phyloP scores from a whole-genome alignment of 2,329 filamentous ascomycete species.

The Colletotrichum sp. region DNA sequence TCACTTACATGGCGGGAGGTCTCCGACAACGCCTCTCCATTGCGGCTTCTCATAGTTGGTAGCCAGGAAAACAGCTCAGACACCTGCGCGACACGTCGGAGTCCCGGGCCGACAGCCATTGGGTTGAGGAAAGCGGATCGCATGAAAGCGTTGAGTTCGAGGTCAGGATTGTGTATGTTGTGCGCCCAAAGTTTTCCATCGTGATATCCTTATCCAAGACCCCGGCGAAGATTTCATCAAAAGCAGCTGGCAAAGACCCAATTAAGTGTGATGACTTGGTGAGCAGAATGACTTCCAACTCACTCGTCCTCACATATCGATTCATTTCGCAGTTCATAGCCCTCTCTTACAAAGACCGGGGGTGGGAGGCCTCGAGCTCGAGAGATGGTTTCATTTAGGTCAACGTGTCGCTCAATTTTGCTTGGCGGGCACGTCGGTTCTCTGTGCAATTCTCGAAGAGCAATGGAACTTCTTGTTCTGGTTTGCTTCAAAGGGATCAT shows the following conservation, averaged over 20 bases:
- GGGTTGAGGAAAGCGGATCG: background rate
- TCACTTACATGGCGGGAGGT: background rate
- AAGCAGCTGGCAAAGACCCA: background rate
- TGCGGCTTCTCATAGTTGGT: background rate
- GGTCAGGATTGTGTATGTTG: background rate
- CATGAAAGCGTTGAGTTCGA: background rate
- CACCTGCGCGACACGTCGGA: background rate
- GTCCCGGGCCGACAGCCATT: background rate
- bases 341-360: background rate
- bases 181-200: background rate
- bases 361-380: background rate
- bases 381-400: background rate
- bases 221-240: background rate
- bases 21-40: background rate
- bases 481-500: background rate
- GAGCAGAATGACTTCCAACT: background rate
- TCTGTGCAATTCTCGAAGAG: background rate
- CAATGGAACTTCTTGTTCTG: slow-evolving; percentile 7
- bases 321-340: background rate
- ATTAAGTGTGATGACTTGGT: background rate
- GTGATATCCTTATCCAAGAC: background rate
- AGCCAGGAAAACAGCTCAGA: background rate
- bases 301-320: background rate
- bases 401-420: background rate
- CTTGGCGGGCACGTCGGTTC: slow-evolving; percentile 15